Percentiles rank a stretch among this genome's conserved stretches.
Evolutionary conservation across 768 basidiomycete genomes (phyloP).

Genomic region (Royoungia palumana): DNA sequence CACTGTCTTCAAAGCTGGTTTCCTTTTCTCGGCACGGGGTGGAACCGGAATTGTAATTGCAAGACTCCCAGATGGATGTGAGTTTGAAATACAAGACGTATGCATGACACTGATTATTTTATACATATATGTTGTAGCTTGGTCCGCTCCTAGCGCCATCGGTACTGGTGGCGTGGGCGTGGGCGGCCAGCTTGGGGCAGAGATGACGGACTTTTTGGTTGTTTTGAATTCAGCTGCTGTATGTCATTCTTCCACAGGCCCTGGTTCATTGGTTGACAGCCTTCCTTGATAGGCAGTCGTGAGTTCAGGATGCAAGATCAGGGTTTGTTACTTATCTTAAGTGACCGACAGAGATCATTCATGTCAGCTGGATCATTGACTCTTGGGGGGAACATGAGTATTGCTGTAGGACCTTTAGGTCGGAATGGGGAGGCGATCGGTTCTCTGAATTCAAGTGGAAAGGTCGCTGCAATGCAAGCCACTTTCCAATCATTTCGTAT

Average conservation of each 20-base stretch:
- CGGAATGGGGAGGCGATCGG: constrained; percentile 91
- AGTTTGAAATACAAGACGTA: constrained; percentile 30
- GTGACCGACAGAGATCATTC: constrained; percentile 62
- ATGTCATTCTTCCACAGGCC: constrained; percentile 13
- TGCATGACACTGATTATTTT: not conserved
- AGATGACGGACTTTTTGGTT: constrained; percentile 88
- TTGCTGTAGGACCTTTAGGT: constrained; percentile 88
- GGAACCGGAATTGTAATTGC: constrained; percentile 89
- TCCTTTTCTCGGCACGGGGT: constrained; percentile 71
- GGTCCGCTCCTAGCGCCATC: constrained; percentile 95
- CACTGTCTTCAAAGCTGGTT: constrained; percentile 73
- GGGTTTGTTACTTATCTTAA: not conserved
- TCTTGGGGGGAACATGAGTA: constrained; percentile 85
- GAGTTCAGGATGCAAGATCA: constrained; percentile 26
- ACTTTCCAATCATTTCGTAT: not conserved
- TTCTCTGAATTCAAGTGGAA: constrained; percentile 78
- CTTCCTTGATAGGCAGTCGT: constrained; percentile 53
- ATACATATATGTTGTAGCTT: constrained; percentile 71
- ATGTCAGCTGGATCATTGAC: constrained; percentile 93
- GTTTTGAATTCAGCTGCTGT: constrained; percentile 83
- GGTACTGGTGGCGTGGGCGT: constrained; percentile 89
- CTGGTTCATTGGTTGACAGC: constrained; percentile 4
- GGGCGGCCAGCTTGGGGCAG: constrained; percentile 79
- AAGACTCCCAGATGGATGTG: constrained; percentile 74
- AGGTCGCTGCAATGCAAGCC: constrained; percentile 83